phyloP scores from a whole-genome alignment of 805 yeast genomes.

The Yarrowia porcina region DNA sequence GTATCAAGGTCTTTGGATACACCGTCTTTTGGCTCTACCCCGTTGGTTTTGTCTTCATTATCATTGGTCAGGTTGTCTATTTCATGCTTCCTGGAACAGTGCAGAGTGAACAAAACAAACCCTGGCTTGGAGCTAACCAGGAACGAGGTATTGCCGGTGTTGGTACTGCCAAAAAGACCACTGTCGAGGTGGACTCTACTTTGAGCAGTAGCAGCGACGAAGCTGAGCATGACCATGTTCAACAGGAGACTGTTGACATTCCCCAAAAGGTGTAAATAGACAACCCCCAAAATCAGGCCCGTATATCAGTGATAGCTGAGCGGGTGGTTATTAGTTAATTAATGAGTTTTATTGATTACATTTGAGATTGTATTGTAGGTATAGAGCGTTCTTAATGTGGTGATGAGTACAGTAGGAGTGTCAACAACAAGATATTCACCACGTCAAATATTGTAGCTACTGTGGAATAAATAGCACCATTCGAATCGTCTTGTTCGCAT shows the following conservation, averaged over 20 bases:
- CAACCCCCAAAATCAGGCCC: not conserved
- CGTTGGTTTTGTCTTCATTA: conserved; percentile 45
- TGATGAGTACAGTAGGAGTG: too few relatives aligned
- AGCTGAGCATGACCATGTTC: not conserved
- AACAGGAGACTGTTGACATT: not conserved
- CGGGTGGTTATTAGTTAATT: conserved; percentile 8
- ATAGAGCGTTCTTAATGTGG: too few relatives aligned
- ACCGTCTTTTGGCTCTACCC: conserved; percentile 48
- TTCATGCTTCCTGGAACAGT: conserved; percentile 39
- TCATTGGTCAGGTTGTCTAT: conserved; percentile 44
- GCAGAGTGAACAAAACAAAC: conserved; percentile 44
- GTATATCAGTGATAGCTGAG: not conserved
- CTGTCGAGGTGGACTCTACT: conserved; percentile 1
- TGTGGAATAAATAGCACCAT: too few relatives aligned
- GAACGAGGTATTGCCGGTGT: conserved; percentile 35
- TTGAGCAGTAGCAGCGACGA: conserved; percentile 16
- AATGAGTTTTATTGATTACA: not conserved
- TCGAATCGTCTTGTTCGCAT: too few relatives aligned
- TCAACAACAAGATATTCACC: too few relatives aligned
- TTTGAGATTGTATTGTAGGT: not conserved
- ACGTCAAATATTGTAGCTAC: too few relatives aligned
- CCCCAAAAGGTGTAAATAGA: not conserved
- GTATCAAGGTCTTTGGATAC: conserved; percentile 46
- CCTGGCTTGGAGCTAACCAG: conserved; percentile 42
- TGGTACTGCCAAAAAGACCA: conserved; percentile 34